Percentiles rank a stretch among this genome's conserved stretches.
Evolutionary conservation across 148 eudicot species (phyloP).

Genomic region (Fagopyrum tataricum): DNA sequence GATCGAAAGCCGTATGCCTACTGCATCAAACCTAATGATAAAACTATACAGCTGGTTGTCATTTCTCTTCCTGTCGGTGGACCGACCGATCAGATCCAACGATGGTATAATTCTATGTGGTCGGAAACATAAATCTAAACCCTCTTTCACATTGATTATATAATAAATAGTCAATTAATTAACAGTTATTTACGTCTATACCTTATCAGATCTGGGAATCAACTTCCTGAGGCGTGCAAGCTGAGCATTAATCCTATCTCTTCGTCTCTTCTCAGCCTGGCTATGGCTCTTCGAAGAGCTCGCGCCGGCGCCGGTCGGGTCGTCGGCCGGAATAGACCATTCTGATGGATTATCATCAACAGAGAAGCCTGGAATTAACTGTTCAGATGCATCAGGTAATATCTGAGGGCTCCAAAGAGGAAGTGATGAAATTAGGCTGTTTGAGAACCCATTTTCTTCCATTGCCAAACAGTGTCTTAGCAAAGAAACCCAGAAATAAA

Average conservation of each 20-base stretch:
- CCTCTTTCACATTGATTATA: too few species aligned
- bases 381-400: background rate
- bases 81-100: background rate
- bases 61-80: background rate
- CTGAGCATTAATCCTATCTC: conserved; percentile 85
- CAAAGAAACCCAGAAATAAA: background rate
- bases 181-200: too few species aligned
- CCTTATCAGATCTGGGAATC: conserved; percentile 88
- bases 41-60: background rate
- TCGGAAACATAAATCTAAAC: background rate
- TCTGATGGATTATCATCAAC: background rate
- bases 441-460: background rate
- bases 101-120: background rate
- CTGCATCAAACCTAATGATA: background rate
- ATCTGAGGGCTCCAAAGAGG: conserved; percentile 4
- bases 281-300: conserved; percentile 54
- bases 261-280: conserved; percentile 88
- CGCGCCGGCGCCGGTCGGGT: background rate
- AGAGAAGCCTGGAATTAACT: background rate
- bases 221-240: conserved; percentile 77
- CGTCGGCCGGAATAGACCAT: background rate
- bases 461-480: conserved; percentile 4
- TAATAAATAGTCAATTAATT: background rate
- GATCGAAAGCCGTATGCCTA: background rate
- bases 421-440: background rate